A percentile compares a stretch with the other conserved stretches of the same genome.
phyloP scores from a whole-genome alignment of 2,329 filamentous ascomycete genomes.

The Nemania sp. region DNA sequence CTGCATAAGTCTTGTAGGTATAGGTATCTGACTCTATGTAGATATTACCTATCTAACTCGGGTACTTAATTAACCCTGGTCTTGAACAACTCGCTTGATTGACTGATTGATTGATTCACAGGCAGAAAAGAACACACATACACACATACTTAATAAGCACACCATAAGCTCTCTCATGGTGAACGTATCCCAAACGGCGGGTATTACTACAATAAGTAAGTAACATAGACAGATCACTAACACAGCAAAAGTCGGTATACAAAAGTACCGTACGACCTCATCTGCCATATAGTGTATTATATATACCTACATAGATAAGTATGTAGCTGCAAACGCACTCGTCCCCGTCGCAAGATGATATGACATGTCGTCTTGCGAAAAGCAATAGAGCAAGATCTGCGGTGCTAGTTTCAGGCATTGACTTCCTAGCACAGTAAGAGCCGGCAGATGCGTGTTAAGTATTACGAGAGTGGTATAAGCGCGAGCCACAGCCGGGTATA shows the following conservation, averaged over 20 bases:
- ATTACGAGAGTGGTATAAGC: not conserved
- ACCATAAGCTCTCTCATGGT: slow-evolving; percentile 19
- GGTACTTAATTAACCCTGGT: slow-evolving; percentile 3
- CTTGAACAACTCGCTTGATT: slow-evolving; percentile 14
- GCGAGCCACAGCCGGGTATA: not conserved
- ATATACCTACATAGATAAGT: not conserved
- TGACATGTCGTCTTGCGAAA: slow-evolving; percentile 33
- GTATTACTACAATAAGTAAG: slow-evolving; percentile 25
- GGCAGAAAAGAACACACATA: slow-evolving; percentile 16
- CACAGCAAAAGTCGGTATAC: slow-evolving; percentile 10
- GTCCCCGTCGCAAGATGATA: slow-evolving; percentile 24
- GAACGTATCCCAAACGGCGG: slow-evolving; percentile 26
- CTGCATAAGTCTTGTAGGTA: slow-evolving; percentile 17
- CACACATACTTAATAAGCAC: slow-evolving; percentile 8
- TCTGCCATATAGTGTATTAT: no score
- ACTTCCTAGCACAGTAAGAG: slow-evolving; percentile 16
- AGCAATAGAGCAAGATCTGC: slow-evolving; percentile 31
- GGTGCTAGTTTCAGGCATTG: slow-evolving; percentile 26
- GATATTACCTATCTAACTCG: slow-evolving; percentile 12
- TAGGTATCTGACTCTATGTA: slow-evolving; percentile 24
- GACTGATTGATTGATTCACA: slow-evolving; percentile 3
- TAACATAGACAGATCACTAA: not conserved
- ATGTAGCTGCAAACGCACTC: slow-evolving; percentile 3
- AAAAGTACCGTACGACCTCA: not conserved
- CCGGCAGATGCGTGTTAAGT: slow-evolving; percentile 15